Conservation (phyloP, 2,329 filamentous ascomycete genomes). For the Alternaria tenuissima region DNA sequence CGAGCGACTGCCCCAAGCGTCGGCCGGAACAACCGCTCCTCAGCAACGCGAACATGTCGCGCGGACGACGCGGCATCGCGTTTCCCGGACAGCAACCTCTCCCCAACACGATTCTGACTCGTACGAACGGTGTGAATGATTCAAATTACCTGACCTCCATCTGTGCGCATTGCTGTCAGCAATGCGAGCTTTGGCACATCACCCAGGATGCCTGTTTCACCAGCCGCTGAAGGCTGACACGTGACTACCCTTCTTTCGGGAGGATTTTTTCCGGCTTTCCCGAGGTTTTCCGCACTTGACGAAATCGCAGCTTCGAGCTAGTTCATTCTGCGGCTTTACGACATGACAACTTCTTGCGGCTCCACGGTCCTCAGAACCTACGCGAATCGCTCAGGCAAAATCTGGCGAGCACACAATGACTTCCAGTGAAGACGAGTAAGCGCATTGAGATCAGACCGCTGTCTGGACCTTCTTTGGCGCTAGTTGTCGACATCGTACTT, state of each 20-base stretch:
- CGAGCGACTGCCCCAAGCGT: constrained; percentile 6
- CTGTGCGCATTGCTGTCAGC: background rate
- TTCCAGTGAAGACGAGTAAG: background rate
- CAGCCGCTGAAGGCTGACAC: background rate
- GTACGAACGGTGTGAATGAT: background rate
- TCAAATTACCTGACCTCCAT: background rate
- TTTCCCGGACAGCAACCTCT: constrained; percentile 2
- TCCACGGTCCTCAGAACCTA: background rate
- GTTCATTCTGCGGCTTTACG: background rate
- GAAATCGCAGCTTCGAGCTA: background rate
- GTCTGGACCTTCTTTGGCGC: background rate
- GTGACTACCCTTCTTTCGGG: background rate
- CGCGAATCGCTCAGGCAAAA: background rate
- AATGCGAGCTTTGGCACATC: background rate
- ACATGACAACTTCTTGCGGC: background rate
- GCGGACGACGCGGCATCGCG: background rate
- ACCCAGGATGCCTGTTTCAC: background rate
- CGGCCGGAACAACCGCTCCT: constrained; percentile 8
- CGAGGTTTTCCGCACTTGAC: background rate
- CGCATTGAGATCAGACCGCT: background rate
- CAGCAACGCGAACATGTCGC: constrained; percentile 19
- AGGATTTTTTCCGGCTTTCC: background rate
- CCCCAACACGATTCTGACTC: background rate
- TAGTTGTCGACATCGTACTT: background rate
- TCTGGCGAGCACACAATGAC: background rate